Base-by-base conservation (phyloP, 257 asterid genomes). In the Thymus quinquecostatus region DNA sequence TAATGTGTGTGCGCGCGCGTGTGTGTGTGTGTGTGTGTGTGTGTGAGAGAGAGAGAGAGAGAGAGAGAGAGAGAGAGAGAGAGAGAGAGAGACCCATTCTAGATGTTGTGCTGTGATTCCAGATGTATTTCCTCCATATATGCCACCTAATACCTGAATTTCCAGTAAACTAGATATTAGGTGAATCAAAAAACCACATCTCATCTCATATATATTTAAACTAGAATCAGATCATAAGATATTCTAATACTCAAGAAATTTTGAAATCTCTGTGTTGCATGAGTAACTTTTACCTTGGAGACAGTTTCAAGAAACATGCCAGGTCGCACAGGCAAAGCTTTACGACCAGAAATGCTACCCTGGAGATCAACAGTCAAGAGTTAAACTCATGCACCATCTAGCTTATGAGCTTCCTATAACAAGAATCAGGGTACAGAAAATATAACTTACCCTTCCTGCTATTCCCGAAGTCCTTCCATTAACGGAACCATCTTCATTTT, bases 221-320 rank as follows among this genome's bases (percentile, higher is more conserved):
- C 21, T 28, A 59, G 32, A 75, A 30, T 45, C 21, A 59, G 55
- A 21, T 21, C 0, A 21, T 21, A 21, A 21, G 21, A 66, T 21
- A 68, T 41, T 33, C 51, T 32, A 41, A 64, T 69, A 53, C 66
- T 50, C 5, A 5, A 76, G 12, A 49, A 55, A 14, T 61, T 60
- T 43, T 14, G 8, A 34, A 34, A 41, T 13, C 10, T 27, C 8
- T 21, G 53, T 8, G 60, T 30, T 21, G 14, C 66, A 43, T 12
- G 66, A 12, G 30, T 49, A 53, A 64, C 43, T 64, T 56, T 72
- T 83, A 89, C 99, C 99, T 94, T 94, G 77, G 99, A 81, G 73
- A 94, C 99, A 55, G 97, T 94, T 75, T 94, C 97, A 67, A 91
- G 95, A 80, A 94, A 94, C 99, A 94, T 94, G 83, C 97, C 99